These are phyloP conservation scores for Dendrocalamus sinicus DNA, from an alignment of 176 grass and related monocot genomes.

Conservation along the genomic window DNA sequence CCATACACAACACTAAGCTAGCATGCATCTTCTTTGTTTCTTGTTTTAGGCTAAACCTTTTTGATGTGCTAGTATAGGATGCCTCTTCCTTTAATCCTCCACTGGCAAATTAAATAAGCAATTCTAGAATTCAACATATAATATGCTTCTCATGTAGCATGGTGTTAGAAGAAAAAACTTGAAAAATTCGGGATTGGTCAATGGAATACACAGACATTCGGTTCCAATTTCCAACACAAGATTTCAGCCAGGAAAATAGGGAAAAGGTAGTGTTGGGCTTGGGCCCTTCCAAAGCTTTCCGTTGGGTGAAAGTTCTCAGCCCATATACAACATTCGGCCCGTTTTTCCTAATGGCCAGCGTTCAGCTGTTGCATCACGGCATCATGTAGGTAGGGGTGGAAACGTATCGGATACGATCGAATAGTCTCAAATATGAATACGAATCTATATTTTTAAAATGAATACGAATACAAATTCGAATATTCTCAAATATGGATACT, in stretches of 20 bases:
- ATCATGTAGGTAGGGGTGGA: too few relatives aligned
- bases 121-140: not conserved
- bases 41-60: constrained; percentile 35
- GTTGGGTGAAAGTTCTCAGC: not conserved
- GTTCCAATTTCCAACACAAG: not conserved
- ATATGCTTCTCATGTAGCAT: not conserved
- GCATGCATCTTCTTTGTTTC: constrained; percentile 22
- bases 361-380: too few relatives aligned
- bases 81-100: not conserved
- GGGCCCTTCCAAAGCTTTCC: not conserved
- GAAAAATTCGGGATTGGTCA: not conserved
- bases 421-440: too few relatives aligned
- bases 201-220: not conserved
- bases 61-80: not conserved
- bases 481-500: too few relatives aligned
- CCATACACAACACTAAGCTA: not conserved
- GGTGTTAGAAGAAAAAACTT: not conserved
- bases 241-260: not conserved
- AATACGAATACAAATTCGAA: too few relatives aligned
- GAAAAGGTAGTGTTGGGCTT: not conserved
- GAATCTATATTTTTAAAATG: too few relatives aligned
- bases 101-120: not conserved
- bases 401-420: too few relatives aligned
- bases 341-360: too few relatives aligned
- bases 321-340: not conserved